Evolutionary conservation across 768 basidiomycete genomes (phyloP), one percentile per base, ranked within the genome.

Genomic region (Baorangia bicolor): DNA sequence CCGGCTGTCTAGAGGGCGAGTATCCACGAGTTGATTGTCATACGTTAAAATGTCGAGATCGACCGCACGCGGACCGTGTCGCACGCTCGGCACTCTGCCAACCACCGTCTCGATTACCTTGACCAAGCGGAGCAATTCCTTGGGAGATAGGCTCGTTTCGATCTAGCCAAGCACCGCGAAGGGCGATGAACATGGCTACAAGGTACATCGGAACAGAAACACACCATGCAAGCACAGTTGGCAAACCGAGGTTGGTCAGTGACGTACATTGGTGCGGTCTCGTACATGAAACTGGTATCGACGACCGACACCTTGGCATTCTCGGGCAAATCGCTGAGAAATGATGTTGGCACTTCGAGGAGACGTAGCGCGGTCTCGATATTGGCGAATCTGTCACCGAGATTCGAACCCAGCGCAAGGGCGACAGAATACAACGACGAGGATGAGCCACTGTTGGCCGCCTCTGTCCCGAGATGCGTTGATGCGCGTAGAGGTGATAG

Each of bases 251-350:
- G 89, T 69, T 99, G 97, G 54, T 97, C 88, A 12, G 83, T 83
- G 40, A 96, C 88, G 68, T 99, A 98, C 97, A 99, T 98, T 0
- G 97, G 92, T 12, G 87, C 79, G 20, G 90, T 94, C 72, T 98
- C 90, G 67, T 99, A 99, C 75, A 98, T 68, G 72, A 94, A 92
- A 66, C 93, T 94, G 1, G 93, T 94, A 63, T 92, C 80, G 21
- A 86, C 70, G 30, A 96, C 76, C 14, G 65, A 66, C 2, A 79
- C 69, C 23, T 62, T 63, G 0, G 69, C 70, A 31, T 71, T 58
- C 10, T 52, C 60, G 44, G 63, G 56, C 1, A 66, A 40, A 37
- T 62, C 64, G 2, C 25, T 23, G 13, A 77, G 45, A 16, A 77
- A 55, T 10, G 66, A 61, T 27, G 60, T 59, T 0, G 81, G 82